Base-by-base conservation (phyloP, 2,329 filamentous ascomycete genomes). In the Colletotrichum caudatum region DNA sequence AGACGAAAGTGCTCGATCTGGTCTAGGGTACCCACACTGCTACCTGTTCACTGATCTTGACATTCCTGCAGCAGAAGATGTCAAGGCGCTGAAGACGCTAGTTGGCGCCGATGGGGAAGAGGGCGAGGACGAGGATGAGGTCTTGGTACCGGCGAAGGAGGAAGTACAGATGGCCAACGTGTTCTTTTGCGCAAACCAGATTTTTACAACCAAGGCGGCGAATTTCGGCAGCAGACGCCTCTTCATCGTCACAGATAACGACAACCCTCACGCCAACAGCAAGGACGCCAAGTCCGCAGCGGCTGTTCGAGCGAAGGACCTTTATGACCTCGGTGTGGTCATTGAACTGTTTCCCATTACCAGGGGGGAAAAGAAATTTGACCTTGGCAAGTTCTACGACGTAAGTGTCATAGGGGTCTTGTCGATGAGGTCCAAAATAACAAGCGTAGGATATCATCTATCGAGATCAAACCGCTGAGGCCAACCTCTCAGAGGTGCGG, bases 231-330 rank as follows among this genome's bases (percentile, higher is more conserved):
- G 95, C 7, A 88, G 95, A 72, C 90, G 96, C 44, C 83, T 99
- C n/a, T 99, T 99, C 82, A 90, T 99, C 74, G 94, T 99, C 67
- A 98, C 96, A 0, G 94, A 98, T 80, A 94, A 97, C 74, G 96
- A 98, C 79, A 88, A 94, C 74, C 96, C 96, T 5, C 93, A 97
- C 78, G 83, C 85, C 0, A 85, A 88, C 23, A 91, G 93, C 78
- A 96, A 95, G 81, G 85, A 88, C 9, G 85, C 92, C 39, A 91
- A 92, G 64, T 92, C 92, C 18, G 90, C 92, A 46, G 94, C 96
- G 5, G 91, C 93, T 8, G 94, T 96, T 6, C 90, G 95, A 64
- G 96, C 96, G 37, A 97, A 97, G 79, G 96, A 99, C 82, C 81
- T 99, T 29, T 98, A 98, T 78, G 96, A 99, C 78, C 85, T 98